Conservation (phyloP, 495 filamentous ascomycete genomes). For the Saxophila tyrrhenica region DNA sequence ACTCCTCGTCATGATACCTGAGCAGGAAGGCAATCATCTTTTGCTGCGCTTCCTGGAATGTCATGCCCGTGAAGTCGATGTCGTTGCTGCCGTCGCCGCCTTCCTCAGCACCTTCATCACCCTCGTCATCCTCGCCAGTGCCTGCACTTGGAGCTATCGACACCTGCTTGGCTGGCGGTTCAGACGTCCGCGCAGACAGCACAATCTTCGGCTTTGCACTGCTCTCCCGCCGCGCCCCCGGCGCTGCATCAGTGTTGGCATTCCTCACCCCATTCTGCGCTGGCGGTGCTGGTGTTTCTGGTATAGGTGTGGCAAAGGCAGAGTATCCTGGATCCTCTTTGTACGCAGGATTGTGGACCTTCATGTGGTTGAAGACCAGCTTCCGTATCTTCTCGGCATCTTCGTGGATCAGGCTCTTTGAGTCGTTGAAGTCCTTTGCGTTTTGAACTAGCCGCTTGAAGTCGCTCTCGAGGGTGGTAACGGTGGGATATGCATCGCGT, state of each 20-base stretch:
- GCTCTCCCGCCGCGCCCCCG: neutral
- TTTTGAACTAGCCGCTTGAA: slow-evolving; percentile 69
- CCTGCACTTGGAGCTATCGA: slow-evolving; percentile 35
- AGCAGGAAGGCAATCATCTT: slow-evolving; percentile 62
- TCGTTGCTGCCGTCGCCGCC: slow-evolving; percentile 32
- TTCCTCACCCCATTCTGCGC: neutral
- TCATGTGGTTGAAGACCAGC: slow-evolving; percentile 63
- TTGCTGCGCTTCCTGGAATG: slow-evolving; percentile 70
- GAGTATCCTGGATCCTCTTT: slow-evolving; percentile 43
- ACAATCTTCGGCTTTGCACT: slow-evolving; percentile 1
- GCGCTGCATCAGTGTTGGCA: slow-evolving; percentile 12
- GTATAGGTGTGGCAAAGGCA: slow-evolving; percentile 53
- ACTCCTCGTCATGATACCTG: slow-evolving; percentile 50
- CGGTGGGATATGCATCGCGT: slow-evolving; percentile 46
- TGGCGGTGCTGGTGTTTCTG: slow-evolving; percentile 17
- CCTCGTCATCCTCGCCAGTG: slow-evolving; percentile 30
- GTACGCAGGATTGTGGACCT: slow-evolving; percentile 63
- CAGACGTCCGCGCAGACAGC: slow-evolving; percentile 2
- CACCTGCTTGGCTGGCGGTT: slow-evolving; percentile 10
- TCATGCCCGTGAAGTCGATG: slow-evolving; percentile 46
- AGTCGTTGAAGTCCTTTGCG: slow-evolving; percentile 61
- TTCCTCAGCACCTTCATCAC: slow-evolving; percentile 30
- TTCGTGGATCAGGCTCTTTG: slow-evolving; percentile 50
- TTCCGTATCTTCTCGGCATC: slow-evolving; percentile 70
- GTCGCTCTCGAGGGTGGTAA: slow-evolving; percentile 57